phyloP scores from a whole-genome alignment of 257 asterid species.

The Scutellaria baicalensis region DNA sequence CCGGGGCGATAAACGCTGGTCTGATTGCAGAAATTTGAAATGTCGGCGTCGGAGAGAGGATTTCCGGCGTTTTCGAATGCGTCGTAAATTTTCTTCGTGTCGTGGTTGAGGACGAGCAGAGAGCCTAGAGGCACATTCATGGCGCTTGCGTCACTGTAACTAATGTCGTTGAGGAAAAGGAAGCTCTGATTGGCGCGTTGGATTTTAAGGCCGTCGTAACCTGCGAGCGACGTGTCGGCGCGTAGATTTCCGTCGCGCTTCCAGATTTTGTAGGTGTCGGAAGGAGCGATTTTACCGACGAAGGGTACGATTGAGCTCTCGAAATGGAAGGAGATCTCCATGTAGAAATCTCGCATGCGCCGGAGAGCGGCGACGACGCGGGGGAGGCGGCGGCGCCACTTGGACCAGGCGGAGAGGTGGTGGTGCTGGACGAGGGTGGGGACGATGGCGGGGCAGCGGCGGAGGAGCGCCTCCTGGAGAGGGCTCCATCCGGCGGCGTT shows the following conservation, averaged over 20 bases:
- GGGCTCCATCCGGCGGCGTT: constrained; percentile 85
- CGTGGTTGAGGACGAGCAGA: constrained; percentile 64
- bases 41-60: constrained; percentile 51
- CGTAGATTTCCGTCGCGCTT: constrained; percentile 85
- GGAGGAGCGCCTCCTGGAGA: constrained; percentile 78
- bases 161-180: constrained; percentile 58
- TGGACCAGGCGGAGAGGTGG: constrained; percentile 63
- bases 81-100: constrained; percentile 52
- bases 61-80: constrained; percentile 60
- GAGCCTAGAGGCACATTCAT: constrained; percentile 47
- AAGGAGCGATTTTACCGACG: constrained; percentile 78
- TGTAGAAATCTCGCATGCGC: constrained; percentile 92
- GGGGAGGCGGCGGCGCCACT: constrained; percentile 90
- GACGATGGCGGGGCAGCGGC: constrained; percentile 52
- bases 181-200: constrained; percentile 87
- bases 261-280: constrained; percentile 92
- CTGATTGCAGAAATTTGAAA: constrained; percentile 49
- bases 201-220: constrained; percentile 79
- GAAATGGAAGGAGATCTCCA: constrained; percentile 88
- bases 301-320: constrained; percentile 79
- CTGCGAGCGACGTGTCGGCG: constrained; percentile 81
- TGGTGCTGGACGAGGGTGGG: constrained; percentile 55
- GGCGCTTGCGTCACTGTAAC: not conserved
- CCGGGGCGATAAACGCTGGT: constrained; percentile 78
- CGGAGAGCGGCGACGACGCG: constrained; percentile 68